A percentile compares a stretch with the other conserved stretches of the same genome.
Conservation (phyloP, 441 rosid species). For the Adansonia madagascariensis region DNA sequence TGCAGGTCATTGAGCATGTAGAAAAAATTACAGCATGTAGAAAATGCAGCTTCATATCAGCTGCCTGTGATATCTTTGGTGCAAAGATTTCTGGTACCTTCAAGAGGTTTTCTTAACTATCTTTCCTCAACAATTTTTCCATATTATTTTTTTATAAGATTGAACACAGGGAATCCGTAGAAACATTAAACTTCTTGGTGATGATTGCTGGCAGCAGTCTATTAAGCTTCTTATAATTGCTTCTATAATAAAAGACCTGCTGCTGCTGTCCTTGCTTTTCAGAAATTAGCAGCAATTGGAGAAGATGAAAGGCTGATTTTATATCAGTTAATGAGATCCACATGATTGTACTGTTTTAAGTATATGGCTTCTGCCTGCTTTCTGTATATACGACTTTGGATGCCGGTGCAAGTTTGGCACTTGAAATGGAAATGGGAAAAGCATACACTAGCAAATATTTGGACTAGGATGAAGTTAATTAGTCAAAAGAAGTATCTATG, state of each 20-base stretch:
- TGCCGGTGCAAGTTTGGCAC: slow-evolving; percentile 2
- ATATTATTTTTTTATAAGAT: background rate
- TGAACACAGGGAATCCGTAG: background rate
- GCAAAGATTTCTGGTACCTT: slow-evolving; percentile 98
- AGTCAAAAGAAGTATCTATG: slow-evolving; percentile 6
- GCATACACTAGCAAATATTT: background rate
- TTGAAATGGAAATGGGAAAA: slow-evolving; percentile 3
- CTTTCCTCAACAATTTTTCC: slow-evolving; percentile 28
- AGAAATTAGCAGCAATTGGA: slow-evolving; percentile 4
- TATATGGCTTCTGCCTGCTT: background rate
- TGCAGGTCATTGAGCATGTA: slow-evolving; percentile 78
- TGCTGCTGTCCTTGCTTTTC: background rate
- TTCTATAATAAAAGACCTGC: background rate
- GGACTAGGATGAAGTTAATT: slow-evolving; percentile 1
- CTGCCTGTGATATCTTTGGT: slow-evolving; percentile 75
- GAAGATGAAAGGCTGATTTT: slow-evolving; percentile 8
- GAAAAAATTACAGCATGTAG: slow-evolving; percentile 74
- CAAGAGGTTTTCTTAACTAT: slow-evolving; percentile 66
- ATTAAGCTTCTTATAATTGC: slow-evolving; percentile 11
- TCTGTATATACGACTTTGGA: slow-evolving; percentile 5
- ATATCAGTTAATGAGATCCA: slow-evolving; percentile 13
- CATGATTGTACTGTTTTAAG: slow-evolving; percentile 1
- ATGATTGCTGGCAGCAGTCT: slow-evolving; percentile 15
- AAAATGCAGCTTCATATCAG: slow-evolving; percentile 79
- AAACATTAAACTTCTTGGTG: slow-evolving; percentile 6